Base-by-base conservation (phyloP, 345 rosid genomes). In the Bruguiera sexangula region DNA sequence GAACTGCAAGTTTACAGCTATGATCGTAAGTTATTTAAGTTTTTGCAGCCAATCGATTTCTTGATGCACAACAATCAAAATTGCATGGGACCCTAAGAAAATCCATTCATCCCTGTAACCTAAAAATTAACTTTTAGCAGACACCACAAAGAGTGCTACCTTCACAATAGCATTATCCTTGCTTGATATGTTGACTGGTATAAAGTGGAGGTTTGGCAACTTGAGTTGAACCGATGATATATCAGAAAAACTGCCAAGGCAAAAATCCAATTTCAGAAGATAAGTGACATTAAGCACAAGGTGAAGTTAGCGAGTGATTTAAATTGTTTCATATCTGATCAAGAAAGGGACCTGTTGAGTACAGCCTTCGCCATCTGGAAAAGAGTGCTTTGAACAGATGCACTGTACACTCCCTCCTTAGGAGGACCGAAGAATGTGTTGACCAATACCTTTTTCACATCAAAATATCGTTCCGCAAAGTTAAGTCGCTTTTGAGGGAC, bases 321-420 rank as follows among this genome's bases (percentile, higher is more conserved):
- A 46, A 7, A 19, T 11, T 5, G 8, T 31, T 27, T 1, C 29
- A 34, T 7, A 22, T 55, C 39, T n/a, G 22, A 26, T 57, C 52
- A 67, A 62, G 75, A 56, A 65, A 70, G 34, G 64, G 31, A 94
- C 98, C 95, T 86, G 82, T 59, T 74, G 39, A 94, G 90, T 22
- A 89, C 88, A 36, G 93, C 89, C 79, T 81, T 83, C 61, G 89
- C 96, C 87, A 91, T 91, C 19, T 85, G 87, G 71, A 83, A 91
- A 39, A 94, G 93, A 53, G 97, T 89, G 78, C 90, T 84, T 76
- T 94, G 98, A n/a, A 91, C 97, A n/a, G 97, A 94, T 62, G 97
- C 83, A 65, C 97, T 91, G 77, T 94, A 94, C 29, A 91, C 87
- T 73, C 97, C 98, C 76, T 72, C 89, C 78, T 82, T 84, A 3